Evolutionary conservation across 495 filamentous ascomycete species (phyloP), one percentile per base, ranked within the genome.

Genomic region (Neurospora tetraspora): DNA sequence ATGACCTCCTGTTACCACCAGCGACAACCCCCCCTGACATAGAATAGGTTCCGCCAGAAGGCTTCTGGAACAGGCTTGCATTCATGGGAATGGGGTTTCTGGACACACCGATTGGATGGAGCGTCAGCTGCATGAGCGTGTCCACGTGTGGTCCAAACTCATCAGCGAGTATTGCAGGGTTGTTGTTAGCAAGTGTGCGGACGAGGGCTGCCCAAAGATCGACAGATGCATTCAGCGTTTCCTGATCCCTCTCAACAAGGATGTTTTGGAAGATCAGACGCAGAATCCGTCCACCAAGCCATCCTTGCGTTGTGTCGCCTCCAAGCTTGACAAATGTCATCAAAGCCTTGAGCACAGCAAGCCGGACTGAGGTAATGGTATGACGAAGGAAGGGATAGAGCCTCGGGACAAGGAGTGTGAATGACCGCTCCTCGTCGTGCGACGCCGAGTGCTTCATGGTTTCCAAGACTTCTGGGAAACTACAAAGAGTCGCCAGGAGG

Each of bases 311-410:
- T 12, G 91, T 92, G 70, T 91, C 88, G 68, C 91, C 93, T 73
- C 92, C 90, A 23, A 99, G 91, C 75, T 92, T 90, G 72, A 96
- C 85, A 81, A 99, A 99, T 0, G 95, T 98, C 78, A 95, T 89
- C 14, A 99, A 87, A 70, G 96, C 96, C 69, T 97, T 90, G 16
- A 99, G 86, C 27, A 98, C 96, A 7, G 96, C 96, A 45, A 93
- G 91, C 39, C 96, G 92, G 69, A 99, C 96, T 72, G 90, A 96
- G 9, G 93, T 97, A 76, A 99, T 98, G 10, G 96, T 98, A 79
- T 99, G 96, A 42, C 96, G 91, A 34, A 99, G 84, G 84, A 99
- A 99, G 2, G 96, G 95, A 77, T 97, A 99, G 34, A 99, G 88
- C 69, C 96, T 89, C 59, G 96, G 96, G 34, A 99, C 96, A 53